Conservation (phyloP, 441 rosid species). For the Aquilaria agallochum region DNA sequence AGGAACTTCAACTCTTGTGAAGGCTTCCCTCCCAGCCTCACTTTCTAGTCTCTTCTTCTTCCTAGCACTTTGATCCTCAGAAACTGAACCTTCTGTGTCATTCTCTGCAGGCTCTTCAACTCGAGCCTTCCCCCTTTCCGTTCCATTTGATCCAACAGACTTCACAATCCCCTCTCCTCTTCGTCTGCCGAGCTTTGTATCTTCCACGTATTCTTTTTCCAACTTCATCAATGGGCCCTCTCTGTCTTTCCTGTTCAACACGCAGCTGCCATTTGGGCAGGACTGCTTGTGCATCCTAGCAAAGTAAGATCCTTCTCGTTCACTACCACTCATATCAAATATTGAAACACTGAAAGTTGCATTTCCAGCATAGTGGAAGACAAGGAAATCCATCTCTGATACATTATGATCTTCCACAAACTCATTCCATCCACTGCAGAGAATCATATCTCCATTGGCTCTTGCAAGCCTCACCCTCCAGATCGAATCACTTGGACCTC, state of each 20-base stretch:
- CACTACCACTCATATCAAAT: slow-evolving; percentile 9
- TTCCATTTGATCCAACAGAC: too few species aligned
- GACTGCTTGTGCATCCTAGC: not conserved
- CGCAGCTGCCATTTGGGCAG: not conserved
- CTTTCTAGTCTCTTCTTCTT: too few species aligned
- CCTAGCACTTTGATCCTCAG: too few species aligned
- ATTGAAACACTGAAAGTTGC: slow-evolving; percentile 11
- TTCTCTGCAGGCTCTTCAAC: too few species aligned
- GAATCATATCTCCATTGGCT: not conserved
- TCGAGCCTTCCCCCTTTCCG: too few species aligned
- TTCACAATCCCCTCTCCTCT: not conserved
- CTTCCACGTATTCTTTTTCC: not conserved
- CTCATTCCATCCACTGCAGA: slow-evolving; percentile 1
- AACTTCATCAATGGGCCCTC: not conserved
- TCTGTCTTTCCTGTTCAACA: not conserved
- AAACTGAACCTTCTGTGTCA: too few species aligned
- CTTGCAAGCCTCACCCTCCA: slow-evolving; percentile 10
- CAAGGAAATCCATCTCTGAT: slow-evolving; percentile 2
- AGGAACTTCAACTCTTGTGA: too few species aligned
- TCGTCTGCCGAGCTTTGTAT: not conserved
- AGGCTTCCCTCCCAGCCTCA: too few species aligned
- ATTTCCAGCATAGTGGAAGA: slow-evolving; percentile 12
- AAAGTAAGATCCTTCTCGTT: slow-evolving; percentile 11
- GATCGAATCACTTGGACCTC: slow-evolving; percentile 10
- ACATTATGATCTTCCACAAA: slow-evolving; percentile 1